A percentile compares a stretch with the other conserved stretches of the same genome.
phyloP scores from a whole-genome alignment of 108 stramenopile genomes.

The Schizochytrium sp. region DNA sequence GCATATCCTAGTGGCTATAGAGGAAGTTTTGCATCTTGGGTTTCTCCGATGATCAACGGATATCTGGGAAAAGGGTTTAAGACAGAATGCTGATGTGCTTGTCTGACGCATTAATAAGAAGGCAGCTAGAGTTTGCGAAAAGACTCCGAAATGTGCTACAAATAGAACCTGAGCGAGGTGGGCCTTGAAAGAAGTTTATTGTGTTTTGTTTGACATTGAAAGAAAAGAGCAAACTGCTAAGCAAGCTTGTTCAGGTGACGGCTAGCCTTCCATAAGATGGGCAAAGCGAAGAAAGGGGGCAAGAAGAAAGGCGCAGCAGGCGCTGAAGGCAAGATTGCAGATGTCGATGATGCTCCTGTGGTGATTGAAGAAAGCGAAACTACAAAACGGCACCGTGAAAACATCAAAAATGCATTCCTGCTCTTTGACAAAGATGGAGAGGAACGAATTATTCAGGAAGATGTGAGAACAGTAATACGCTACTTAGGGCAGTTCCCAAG shows the following conservation, averaged over 20 bases:
- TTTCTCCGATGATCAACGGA: no score
- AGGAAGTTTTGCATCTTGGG: no score
- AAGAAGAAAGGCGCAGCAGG: conserved; percentile 42
- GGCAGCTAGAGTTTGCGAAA: no score
- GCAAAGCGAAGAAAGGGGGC: neutral
- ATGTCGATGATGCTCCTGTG: neutral
- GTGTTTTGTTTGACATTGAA: no score
- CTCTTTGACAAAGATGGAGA: conserved; percentile 58
- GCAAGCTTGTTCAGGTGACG: neutral
- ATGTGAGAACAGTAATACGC: conserved; percentile 17
- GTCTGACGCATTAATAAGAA: no score
- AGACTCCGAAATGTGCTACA: no score
- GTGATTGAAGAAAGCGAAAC: conserved; percentile 2
- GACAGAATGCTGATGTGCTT: no score
- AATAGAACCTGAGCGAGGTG: no score
- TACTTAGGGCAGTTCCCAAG: conserved; percentile 28
- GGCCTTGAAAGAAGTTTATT: no score
- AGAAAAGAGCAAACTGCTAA: no score
- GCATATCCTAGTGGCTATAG: no score
- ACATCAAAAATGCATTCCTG: conserved; percentile 30
- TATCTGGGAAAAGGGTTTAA: no score
- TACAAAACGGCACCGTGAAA: neutral
- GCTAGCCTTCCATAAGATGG: neutral
- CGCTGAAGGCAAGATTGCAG: conserved; percentile 23
- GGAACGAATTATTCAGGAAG: conserved; percentile 44